A percentile compares a stretch with the other conserved stretches of the same genome.
Evolutionary conservation across 1,284 basidiomycete genomes (phyloP).

Genomic region (Vanrija sp.): DNA sequence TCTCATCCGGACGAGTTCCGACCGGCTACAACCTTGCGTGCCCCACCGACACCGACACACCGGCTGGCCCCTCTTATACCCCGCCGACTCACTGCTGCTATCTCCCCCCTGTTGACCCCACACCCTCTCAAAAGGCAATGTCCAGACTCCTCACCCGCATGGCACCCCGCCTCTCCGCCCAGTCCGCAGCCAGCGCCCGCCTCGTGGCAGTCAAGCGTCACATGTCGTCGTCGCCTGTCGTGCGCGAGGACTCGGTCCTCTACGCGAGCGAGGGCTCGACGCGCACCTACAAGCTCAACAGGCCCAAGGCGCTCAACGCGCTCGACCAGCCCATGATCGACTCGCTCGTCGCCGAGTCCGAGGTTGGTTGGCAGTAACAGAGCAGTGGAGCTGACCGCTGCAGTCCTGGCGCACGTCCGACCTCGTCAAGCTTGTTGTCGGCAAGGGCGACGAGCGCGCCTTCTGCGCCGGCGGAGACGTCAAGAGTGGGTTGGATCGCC

Average conservation of each 20-base stretch:
- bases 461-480: constrained; percentile 98
- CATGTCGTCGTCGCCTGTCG: constrained; percentile 21
- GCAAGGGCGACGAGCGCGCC: constrained; percentile 70
- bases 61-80: no score
- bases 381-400: neutral
- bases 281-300: constrained; percentile 55
- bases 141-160: constrained; percentile 17
- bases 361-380: constrained; percentile 21
- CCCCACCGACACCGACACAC: neutral
- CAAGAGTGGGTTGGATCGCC: constrained; percentile 25
- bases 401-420: constrained; percentile 78
- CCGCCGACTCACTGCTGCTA: neutral
- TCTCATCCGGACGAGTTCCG: no score
- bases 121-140: constrained; percentile 13
- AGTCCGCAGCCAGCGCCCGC: constrained; percentile 17
- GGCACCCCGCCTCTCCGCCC: constrained; percentile 18
- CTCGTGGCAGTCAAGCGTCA: constrained; percentile 32
- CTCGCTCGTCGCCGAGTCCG: constrained; percentile 56
- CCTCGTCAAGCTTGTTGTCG: constrained; percentile 71
- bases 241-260: constrained; percentile 21
- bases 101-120: neutral
- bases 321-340: constrained; percentile 80
- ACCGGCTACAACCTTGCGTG: neutral
- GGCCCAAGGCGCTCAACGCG: constrained; percentile 80
- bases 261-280: constrained; percentile 25